Conservation (phyloP, 208 protist genomes). For the Trypanosoma conorhini region DNA sequence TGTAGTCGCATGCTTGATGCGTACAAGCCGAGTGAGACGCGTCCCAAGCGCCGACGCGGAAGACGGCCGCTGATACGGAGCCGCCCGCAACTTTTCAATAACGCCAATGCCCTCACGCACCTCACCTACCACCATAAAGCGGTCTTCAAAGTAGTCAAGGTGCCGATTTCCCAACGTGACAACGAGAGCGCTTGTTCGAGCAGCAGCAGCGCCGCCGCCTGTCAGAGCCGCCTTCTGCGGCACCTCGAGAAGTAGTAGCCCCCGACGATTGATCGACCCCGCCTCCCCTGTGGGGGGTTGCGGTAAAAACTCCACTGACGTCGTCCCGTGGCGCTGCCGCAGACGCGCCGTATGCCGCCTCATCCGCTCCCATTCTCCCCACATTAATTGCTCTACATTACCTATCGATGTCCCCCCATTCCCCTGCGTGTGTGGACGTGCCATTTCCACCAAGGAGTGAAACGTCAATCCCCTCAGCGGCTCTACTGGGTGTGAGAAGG, state of each 20-base stretch:
- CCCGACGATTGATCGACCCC: slow-evolving; percentile 37
- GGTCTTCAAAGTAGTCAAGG: slow-evolving; percentile 57
- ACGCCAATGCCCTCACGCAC: slow-evolving; percentile 59
- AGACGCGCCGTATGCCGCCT: slow-evolving; percentile 5
- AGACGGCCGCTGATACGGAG: slow-evolving; percentile 20
- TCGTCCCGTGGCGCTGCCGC: neutral
- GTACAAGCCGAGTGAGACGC: slow-evolving; percentile 33
- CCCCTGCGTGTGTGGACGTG: neutral
- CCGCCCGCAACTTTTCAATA: slow-evolving; percentile 44
- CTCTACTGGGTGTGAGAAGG: slow-evolving; percentile 53
- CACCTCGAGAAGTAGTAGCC: slow-evolving; percentile 49
- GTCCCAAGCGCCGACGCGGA: neutral
- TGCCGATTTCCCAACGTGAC: slow-evolving; percentile 53
- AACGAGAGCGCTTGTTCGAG: slow-evolving; percentile 36
- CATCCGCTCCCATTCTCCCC: slow-evolving; percentile 27
- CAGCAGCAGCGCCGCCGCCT: neutral
- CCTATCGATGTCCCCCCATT: neutral
- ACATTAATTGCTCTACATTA: slow-evolving; percentile 5
- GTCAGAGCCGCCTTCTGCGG: slow-evolving; percentile 1
- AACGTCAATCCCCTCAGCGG: slow-evolving; percentile 14
- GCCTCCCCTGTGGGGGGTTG: neutral
- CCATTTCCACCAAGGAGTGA: slow-evolving; percentile 4
- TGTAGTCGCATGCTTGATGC: slow-evolving; percentile 61
- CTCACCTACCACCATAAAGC: slow-evolving; percentile 58
- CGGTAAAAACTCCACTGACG: slow-evolving; percentile 17